These are phyloP conservation scores for Populus hybrid DNA, from an alignment of 441 rosid genomes.

Conservation along the genomic window DNA sequence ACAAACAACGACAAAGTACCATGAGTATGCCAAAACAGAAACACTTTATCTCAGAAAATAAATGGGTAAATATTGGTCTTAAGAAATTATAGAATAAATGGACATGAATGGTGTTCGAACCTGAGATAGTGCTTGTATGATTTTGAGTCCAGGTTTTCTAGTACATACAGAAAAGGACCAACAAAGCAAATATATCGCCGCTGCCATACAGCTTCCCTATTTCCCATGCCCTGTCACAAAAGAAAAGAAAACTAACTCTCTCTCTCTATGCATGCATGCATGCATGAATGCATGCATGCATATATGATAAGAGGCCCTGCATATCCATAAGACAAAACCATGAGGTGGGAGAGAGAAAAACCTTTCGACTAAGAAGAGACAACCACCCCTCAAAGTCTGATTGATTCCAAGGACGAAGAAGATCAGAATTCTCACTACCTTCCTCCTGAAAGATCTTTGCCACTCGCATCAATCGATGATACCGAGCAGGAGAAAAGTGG, in stretches of 20 bases:
- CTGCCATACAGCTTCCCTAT: constrained; percentile 97
- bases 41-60: not conserved
- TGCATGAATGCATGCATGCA: not conserved
- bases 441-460: constrained; percentile 73
- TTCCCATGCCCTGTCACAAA: constrained; percentile 68
- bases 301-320: not conserved
- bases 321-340: not conserved
- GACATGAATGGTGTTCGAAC: constrained; percentile 31
- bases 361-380: constrained; percentile 84
- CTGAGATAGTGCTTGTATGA: constrained; percentile 91
- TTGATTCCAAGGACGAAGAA: constrained; percentile 70
- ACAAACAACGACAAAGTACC: not conserved
- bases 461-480: constrained; percentile 96
- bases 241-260: constrained; percentile 7
- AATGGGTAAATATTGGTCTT: not conserved
- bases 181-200: constrained; percentile 81
- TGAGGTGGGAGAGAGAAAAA: constrained; percentile 23
- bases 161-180: constrained; percentile 84
- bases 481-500: constrained; percentile 98
- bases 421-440: constrained; percentile 48
- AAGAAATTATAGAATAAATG: not conserved
- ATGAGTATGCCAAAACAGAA: not conserved
- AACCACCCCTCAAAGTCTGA: constrained; percentile 99
- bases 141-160: constrained; percentile 72
- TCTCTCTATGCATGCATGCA: not conserved